Percentiles rank a stretch among this genome's conserved stretches.
Conservation (phyloP, 345 rosid species). For the Heritiera littoralis region DNA sequence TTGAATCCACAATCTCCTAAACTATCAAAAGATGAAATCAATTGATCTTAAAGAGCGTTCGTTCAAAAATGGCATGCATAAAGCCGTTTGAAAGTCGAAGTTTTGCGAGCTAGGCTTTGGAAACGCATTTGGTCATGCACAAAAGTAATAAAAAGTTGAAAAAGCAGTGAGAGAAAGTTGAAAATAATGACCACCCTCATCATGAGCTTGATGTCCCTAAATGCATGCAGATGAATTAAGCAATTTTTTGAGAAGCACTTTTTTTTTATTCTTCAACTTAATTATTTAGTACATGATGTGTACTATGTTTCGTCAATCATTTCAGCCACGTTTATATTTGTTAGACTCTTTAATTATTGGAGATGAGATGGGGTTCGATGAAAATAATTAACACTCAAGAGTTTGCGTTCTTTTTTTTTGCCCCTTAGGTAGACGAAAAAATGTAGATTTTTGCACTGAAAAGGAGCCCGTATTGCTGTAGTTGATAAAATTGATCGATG, state of each 20-base stretch:
- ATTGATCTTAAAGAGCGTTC: background rate
- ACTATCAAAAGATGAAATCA: background rate
- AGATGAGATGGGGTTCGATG: background rate
- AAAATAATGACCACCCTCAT: background rate
- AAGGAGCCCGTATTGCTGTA: too few relatives aligned
- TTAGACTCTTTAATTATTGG: background rate
- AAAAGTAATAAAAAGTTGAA: background rate
- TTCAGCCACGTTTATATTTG: background rate
- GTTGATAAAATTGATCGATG: too few relatives aligned
- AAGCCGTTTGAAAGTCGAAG: background rate
- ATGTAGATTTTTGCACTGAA: too few relatives aligned
- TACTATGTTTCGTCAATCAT: background rate
- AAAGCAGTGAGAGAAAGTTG: background rate
- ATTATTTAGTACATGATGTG: too few relatives aligned
- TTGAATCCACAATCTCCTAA: too few relatives aligned
- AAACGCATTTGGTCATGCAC: background rate
- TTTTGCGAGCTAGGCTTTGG: too few relatives aligned
- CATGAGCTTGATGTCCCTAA: background rate
- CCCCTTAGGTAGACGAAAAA: too few relatives aligned
- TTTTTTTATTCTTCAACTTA: too few relatives aligned
- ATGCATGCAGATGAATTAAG: background rate
- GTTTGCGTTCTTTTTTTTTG: too few relatives aligned
- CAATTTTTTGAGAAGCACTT: background rate
- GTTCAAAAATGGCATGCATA: background rate
- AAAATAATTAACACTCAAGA: too few relatives aligned